phyloP scores from a whole-genome alignment of 1,284 basidiomycete species.

The Puccinia novopanici region DNA sequence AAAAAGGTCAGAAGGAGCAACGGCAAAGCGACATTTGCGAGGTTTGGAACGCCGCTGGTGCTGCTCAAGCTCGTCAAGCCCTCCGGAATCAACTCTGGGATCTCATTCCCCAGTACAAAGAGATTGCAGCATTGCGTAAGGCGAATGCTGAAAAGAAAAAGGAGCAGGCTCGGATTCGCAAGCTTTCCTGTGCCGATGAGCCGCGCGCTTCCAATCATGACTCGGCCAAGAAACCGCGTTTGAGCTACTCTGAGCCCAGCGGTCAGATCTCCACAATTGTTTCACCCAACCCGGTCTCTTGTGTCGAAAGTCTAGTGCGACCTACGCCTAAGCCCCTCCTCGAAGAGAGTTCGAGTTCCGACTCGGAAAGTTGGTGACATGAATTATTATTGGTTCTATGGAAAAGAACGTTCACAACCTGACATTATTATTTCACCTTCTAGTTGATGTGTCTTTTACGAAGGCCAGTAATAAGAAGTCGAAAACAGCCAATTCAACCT shows the following conservation, averaged over 20 bases:
- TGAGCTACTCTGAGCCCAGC: neutral
- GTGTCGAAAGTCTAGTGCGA: neutral
- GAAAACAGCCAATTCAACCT: neutral
- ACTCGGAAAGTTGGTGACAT: constrained; percentile 22
- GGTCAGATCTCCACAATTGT: neutral
- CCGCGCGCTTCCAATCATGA: neutral
- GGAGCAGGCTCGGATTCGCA: constrained; percentile 23
- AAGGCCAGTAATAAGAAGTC: too few species aligned
- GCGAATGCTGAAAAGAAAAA: constrained; percentile 8
- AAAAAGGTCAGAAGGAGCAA: constrained; percentile 14
- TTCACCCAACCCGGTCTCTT: neutral
- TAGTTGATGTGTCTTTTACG: neutral
- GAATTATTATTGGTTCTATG: neutral
- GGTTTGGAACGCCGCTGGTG: constrained; percentile 19
- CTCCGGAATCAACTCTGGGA: neutral
- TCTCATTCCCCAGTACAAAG: constrained; percentile 18
- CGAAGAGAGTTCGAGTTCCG: neutral
- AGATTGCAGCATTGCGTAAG: neutral
- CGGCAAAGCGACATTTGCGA: constrained; percentile 17
- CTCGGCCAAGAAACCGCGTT: constrained; percentile 9
- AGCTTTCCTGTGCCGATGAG: constrained; percentile 25
- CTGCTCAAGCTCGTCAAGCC: constrained; percentile 25
- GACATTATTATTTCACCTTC: neutral
- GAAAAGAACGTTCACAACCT: neutral
- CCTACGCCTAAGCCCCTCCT: neutral